Base-by-base conservation (phyloP, 495 filamentous ascomycete genomes). In the Rhizodiscina lignyota region DNA sequence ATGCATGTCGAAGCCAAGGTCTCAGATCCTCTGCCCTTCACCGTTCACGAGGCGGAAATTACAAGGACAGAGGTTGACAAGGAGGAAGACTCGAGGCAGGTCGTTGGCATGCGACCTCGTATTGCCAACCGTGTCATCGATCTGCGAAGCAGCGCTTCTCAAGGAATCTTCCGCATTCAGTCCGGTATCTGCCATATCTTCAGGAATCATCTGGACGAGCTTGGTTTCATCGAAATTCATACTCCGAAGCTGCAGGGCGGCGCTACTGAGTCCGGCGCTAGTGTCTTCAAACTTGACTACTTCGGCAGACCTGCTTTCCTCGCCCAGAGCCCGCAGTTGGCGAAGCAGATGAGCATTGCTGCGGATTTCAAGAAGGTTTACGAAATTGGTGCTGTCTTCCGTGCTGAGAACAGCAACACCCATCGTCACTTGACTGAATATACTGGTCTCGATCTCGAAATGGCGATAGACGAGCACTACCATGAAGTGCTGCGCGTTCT, bases 371-470 rank as follows among this genome's bases (percentile, higher is more conserved):
- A 87, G 52, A 76, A 73, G 38, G 87, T 97, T 8, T 94, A 81
- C 51, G 79, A 84, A 50, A 77, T 91, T 37, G 83, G 81, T 0
- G 80, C 83, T 3, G 87, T 96, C 5, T 97, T 94, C 74, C 71
- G 87, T 51, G 89, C 89, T 0, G 89, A 96, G 63, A 93, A 96
- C 56, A 86, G 78, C 37, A 94, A 94, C 51, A 97, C 89, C 1
- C 83, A 91, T 49, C 68, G 89, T 35, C 89, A 97, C 56, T 79
- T 94, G 74, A 96, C 85, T 10, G 89, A 94, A 64, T 97, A 93
- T 60, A 83, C 82, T 29, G 89, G 89, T 55, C 79, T 97, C 40
- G 89, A 97, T 81, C 63, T 94, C 49, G 89, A 96, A 53, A 94
- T 93, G 80, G 84, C 84, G 23, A 93, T 94, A 55, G 69, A 79